Base-by-base conservation (phyloP, 2,329 filamentous ascomycete genomes). In the Chrysoporthe cubensis region DNA sequence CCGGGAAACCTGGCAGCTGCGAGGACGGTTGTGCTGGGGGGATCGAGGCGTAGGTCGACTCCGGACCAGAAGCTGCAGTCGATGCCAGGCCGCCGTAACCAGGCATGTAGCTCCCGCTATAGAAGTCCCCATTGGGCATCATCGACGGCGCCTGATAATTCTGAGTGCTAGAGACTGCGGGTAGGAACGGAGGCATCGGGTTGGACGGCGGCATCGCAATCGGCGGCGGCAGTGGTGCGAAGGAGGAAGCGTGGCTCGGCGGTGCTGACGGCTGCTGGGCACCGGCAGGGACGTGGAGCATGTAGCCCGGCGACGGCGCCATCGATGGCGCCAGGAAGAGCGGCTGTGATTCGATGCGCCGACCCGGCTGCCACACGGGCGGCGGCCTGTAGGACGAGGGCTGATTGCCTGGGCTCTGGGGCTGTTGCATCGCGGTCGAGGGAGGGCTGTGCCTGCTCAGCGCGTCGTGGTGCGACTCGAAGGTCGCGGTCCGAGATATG, bases 391-490 rank as follows among this genome's bases (percentile, higher is more conserved):
- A 46, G 11, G 43, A 44, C 21, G 64, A 56, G 34, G 34, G 26
- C 58, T 63, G 65, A 43, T 40, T 37, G 62, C 42, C 50, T 37
- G 62, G 62, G 64, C 57, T 65, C 16, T 68, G 62, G 16, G 64
- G 68, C 43, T 62, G 65, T 48, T 62, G 65, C 34, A 54, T 50
- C 16, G 56, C 42, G 52, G n/a, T 54, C 42, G n/a, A 46, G 44
- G 52, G 46, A 52, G 61, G 42, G 48, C 56, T 64, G 14, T 32
- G 54, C 61, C 56, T 64, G 56, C 32, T 67, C 48, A 26, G 32
- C 54, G 56, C 74, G 72, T 21, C 76, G 75, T 54, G 74, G 68
- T 26, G 76, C 75, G 58, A 72, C 70, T 40, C 57, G 26, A 14
- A 44, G 18, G 40, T 4, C 14, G 40, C 13, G 34, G 7, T 43